Percentiles rank a stretch among this genome's conserved stretches.
Evolutionary conservation across 2,329 filamentous ascomycete species (phyloP).

Genomic region (Amauroascus verrucosus): DNA sequence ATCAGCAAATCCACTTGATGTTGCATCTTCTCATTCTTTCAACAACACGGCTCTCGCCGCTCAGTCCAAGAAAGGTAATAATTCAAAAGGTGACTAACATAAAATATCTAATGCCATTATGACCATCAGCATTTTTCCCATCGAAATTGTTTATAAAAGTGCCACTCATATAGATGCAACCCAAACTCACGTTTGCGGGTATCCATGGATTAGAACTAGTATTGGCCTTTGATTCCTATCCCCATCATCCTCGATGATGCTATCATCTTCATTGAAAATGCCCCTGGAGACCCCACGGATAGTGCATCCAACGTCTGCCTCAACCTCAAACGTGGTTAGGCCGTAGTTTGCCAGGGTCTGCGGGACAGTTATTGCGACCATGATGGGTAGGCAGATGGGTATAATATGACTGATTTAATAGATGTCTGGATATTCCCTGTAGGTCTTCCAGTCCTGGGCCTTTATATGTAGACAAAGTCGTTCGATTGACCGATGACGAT

Average conservation of each 20-base stretch:
- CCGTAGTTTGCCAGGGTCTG: constrained; percentile 5
- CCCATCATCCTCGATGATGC: neutral
- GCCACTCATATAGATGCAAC: no score
- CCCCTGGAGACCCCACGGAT: constrained; percentile 11
- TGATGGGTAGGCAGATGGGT: constrained; percentile 1
- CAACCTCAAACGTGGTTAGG: constrained; percentile 11
- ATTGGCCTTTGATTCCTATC: constrained; percentile 5
- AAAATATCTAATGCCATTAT: constrained; percentile 1
- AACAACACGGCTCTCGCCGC: neutral
- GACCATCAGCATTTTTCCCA: no score
- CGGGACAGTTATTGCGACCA: constrained; percentile 13
- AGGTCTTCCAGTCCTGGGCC: no score
- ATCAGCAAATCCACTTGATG: neutral
- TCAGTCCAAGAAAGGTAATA: neutral
- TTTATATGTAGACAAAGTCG: no score
- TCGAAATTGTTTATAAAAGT: no score
- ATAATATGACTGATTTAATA: no score
- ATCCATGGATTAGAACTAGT: constrained; percentile 15
- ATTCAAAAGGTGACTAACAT: constrained; percentile 2
- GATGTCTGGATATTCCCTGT: no score
- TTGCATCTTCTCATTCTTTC: no score
- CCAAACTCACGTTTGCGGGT: constrained; percentile 15
- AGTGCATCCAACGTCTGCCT: constrained; percentile 7
- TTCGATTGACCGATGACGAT: no score
- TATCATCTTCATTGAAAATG: neutral